Conservation (phyloP, 2,329 filamentous ascomycete species). For the Fusarium nelsonii region DNA sequence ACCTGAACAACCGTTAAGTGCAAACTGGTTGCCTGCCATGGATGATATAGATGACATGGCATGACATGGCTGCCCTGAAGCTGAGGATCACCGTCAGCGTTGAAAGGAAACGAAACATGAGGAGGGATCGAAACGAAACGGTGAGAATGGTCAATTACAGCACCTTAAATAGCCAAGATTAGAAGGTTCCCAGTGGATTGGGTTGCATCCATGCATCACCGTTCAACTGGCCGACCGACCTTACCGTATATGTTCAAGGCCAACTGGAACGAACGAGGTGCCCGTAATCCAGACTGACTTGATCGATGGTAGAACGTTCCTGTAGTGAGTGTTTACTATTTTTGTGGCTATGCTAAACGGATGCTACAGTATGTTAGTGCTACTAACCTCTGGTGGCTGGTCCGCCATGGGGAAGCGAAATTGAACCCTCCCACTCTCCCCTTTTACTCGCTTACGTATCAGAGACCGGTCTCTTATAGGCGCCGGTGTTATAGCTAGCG, state of each 20-base stretch:
- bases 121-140: conserved; percentile 32
- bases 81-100: conserved; percentile 22
- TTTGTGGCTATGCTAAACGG: no score
- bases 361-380: conserved; percentile 12
- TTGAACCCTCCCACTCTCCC: conserved; percentile 28
- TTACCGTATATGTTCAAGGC: not conserved
- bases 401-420: conserved; percentile 44
- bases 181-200: not conserved
- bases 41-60: no score
- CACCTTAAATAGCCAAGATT: no score
- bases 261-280: not conserved
- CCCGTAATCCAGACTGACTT: not conserved
- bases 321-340: no score
- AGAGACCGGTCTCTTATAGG: not conserved
- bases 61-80: conserved; percentile 33
- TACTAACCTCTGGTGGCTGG: conserved; percentile 29
- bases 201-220: conserved; percentile 14
- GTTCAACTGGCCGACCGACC: conserved; percentile 18
- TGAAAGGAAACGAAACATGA: conserved; percentile 31
- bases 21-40: no score
- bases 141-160: conserved; percentile 17
- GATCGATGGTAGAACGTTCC: not conserved
- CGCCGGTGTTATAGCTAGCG: conserved; percentile 1
- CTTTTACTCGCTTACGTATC: conserved; percentile 18
- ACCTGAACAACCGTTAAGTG: conserved; percentile 21